A percentile compares a stretch with the other conserved stretches of the same genome.
phyloP scores from a whole-genome alignment of 345 rosid genomes.

The Lumnitzera racemosa region DNA sequence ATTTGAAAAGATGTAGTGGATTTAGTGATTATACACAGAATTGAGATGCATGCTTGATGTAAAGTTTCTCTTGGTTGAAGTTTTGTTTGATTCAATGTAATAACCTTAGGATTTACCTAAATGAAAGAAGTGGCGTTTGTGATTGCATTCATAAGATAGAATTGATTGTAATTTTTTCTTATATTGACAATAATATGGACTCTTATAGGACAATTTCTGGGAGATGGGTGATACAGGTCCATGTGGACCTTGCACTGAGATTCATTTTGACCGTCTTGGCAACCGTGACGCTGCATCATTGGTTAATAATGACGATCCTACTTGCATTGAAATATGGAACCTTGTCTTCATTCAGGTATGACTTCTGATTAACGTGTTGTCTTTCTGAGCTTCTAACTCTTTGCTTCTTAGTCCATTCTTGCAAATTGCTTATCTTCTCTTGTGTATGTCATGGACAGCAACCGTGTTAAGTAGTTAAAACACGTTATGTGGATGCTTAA shows the following conservation, averaged over 20 bases:
- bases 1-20: too few species aligned
- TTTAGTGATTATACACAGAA: too few species aligned
- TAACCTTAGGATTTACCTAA: neutral
- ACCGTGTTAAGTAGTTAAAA: too few species aligned
- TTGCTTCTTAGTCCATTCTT: neutral
- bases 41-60: too few species aligned
- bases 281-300: constrained; percentile 72
- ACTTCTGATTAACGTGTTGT: neutral
- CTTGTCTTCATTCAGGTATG: constrained; percentile 95
- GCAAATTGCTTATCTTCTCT: too few species aligned
- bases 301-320: constrained; percentile 93
- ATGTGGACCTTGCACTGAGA: constrained; percentile 98
- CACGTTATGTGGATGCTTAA: too few species aligned
- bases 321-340: constrained; percentile 99
- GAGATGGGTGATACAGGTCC: constrained; percentile 99
- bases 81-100: too few species aligned
- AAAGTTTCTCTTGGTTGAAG: too few species aligned
- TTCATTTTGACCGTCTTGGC: constrained; percentile 87
- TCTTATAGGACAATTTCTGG: constrained; percentile 86
- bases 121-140: neutral
- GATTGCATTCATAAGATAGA: too few species aligned
- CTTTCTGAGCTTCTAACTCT: neutral
- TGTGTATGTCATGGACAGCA: too few species aligned
- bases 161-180: neutral
- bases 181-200: constrained; percentile 5